Conservation (phyloP, 805 yeast species). For the Kuraishia floccosa region DNA sequence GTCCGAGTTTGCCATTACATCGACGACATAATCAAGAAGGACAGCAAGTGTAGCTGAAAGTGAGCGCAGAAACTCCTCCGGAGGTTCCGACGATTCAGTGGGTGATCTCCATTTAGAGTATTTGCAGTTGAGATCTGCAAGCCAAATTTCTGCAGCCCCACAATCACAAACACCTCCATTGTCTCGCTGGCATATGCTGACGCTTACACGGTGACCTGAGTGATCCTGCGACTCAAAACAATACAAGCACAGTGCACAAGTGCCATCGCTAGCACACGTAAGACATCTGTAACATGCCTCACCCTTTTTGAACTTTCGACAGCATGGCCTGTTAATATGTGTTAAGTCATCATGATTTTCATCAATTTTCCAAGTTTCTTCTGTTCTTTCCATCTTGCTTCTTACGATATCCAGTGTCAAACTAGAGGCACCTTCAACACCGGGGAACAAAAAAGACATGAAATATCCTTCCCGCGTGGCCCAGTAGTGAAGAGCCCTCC, state of each 20-base stretch:
- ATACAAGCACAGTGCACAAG: slow-evolving; percentile 70
- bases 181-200: slow-evolving; percentile 50
- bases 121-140: slow-evolving; percentile 36
- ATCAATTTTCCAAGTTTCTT: too few relatives aligned
- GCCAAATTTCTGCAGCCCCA: slow-evolving; percentile 86
- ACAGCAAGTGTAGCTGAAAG: slow-evolving; percentile 30
- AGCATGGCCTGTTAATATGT: slow-evolving; percentile 65
- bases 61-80: slow-evolving; percentile 28
- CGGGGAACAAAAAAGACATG: slow-evolving; percentile 22
- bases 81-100: slow-evolving; percentile 20
- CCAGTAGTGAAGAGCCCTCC: slow-evolving; percentile 30
- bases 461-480: slow-evolving; percentile 30
- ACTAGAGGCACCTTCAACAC: slow-evolving; percentile 7
- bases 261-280: slow-evolving; percentile 70
- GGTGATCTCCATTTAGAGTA: too few relatives aligned
- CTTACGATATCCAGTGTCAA: too few relatives aligned
- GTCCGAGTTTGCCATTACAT: slow-evolving; percentile 43
- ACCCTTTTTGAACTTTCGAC: slow-evolving; percentile 60
- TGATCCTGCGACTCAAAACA: slow-evolving; percentile 69
- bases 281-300: slow-evolving; percentile 75
- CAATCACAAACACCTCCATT: slow-evolving; percentile 81
- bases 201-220: slow-evolving; percentile 58
- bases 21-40: slow-evolving; percentile 48
- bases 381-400: too few relatives aligned
- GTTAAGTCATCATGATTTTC: too few relatives aligned